Evolutionary conservation across 2,329 filamentous ascomycete genomes (phyloP), one percentile per base, ranked within the genome.

Genomic region (Clarireedia hainanense): DNA sequence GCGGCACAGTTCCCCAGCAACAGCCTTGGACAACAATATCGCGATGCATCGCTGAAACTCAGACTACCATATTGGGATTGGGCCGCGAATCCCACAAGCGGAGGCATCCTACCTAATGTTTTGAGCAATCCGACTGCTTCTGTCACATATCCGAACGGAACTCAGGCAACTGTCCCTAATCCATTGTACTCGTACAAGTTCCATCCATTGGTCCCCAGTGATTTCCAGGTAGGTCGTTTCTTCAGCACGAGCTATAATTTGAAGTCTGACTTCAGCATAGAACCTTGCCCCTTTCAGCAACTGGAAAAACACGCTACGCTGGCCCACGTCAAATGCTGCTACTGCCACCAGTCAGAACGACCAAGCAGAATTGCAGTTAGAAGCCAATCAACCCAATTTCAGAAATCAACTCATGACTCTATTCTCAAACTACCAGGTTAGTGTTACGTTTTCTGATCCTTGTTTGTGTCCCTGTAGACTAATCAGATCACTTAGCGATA

Each of bases 151-250:
- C 57, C 59, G 14, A 50, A 56, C 81, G n/a, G 73, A 75, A 47
- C 80, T 80, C 0, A 80, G 80, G 27, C 78, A 75, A 47, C 81
- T 80, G 84, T 86, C 45, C 70, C 75, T 2, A 86, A 86, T 57
- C 83, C 83, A 3, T 72, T 86, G 6, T 83, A 77, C 63, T 76
- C 75, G 24, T 86, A 84, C 62, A 70, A 70, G 2, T 86, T 86
- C 59, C 76, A 77, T 42, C 83, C 84, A 0, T 47, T 62, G 15
- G 20, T 36, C 2, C 50, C 49, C 17, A 42, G 17, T 10, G 55
- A 56, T 9, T 47, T 56, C 24, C 36, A 1, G n/a, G 55, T 56
- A 42, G 40, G 26, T 48, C 15, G 7, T 14, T 42, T 15, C 30
- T 34, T 12, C 1, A 20, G 42, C 7, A 5, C 3, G 17, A 3